Conservation (phyloP, 371 early-diverging fungal species). For the Circinella umbellata region DNA sequence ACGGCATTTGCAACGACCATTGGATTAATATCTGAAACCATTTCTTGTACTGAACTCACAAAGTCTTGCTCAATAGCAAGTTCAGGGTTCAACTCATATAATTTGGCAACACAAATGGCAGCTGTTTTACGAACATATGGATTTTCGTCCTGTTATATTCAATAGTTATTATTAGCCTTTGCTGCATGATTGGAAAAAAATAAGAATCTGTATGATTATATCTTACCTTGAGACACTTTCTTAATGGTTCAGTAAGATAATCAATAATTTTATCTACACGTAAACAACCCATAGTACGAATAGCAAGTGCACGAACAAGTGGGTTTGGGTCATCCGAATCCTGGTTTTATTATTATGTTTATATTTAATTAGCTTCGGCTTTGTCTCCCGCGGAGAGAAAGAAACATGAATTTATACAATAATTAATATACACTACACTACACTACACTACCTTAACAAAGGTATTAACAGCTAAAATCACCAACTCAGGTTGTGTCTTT, state of each 20-base stretch:
- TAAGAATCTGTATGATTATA: neutral
- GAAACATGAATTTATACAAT: conserved; percentile 21
- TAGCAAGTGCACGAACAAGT: conserved; percentile 88
- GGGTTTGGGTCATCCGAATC: conserved; percentile 82
- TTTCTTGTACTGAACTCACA: conserved; percentile 80
- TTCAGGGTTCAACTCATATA: conserved; percentile 69
- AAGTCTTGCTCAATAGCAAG: conserved; percentile 80
- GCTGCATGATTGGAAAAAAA: neutral
- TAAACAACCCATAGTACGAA: conserved; percentile 95
- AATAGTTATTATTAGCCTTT: too few relatives aligned
- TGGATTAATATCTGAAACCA: conserved; percentile 94
- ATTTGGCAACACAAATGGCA: conserved; percentile 90
- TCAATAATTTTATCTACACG: conserved; percentile 92
- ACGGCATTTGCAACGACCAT: conserved; percentile 96
- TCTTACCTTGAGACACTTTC: conserved; percentile 72
- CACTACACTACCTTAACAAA: conserved; percentile 59
- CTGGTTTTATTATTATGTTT: conserved; percentile 1
- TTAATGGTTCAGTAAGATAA: conserved; percentile 79
- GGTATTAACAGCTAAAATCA: conserved; percentile 79
- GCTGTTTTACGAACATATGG: conserved; percentile 96
- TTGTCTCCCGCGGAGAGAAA: too few relatives aligned
- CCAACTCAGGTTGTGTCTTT: conserved; percentile 89
- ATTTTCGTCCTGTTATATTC: conserved; percentile 60
- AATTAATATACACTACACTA: neutral
- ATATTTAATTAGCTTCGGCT: neutral